Percentiles rank a stretch among this genome's conserved stretches.
phyloP scores from a whole-genome alignment of 352 stramenopile genomes.

The Phytophthora sp. region DNA sequence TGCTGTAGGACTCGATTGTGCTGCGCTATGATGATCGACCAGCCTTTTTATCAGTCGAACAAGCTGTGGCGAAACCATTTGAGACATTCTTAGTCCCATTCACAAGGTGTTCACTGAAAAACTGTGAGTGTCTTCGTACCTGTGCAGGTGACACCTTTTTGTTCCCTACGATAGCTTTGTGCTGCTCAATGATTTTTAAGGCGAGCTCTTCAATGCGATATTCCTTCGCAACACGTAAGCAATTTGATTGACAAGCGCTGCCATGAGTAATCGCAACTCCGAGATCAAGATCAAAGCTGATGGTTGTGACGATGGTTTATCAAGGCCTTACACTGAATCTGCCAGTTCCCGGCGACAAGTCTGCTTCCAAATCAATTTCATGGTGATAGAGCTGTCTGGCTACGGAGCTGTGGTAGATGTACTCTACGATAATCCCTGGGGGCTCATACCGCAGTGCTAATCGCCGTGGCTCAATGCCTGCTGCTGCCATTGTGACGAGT shows the following conservation, averaged over 20 bases:
- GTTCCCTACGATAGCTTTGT: slow-evolving; percentile 45
- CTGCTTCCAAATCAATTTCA: slow-evolving; percentile 55
- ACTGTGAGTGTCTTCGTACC: slow-evolving; percentile 32
- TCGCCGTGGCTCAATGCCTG: slow-evolving; percentile 50
- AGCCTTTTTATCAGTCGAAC: slow-evolving; percentile 56
- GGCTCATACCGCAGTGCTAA: slow-evolving; percentile 62
- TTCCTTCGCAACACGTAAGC: too few relatives aligned
- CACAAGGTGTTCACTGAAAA: too few relatives aligned
- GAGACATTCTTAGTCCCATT: too few relatives aligned
- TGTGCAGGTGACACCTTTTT: slow-evolving; percentile 52
- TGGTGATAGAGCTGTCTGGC: slow-evolving; percentile 59
- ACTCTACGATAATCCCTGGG: slow-evolving; percentile 69
- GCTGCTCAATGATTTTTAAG: slow-evolving; percentile 39
- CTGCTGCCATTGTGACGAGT: slow-evolving; percentile 19
- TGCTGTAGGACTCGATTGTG: neutral
- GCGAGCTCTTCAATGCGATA: slow-evolving; percentile 43
- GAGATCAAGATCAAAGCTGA: too few relatives aligned
- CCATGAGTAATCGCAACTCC: too few relatives aligned
- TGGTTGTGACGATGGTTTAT: too few relatives aligned
- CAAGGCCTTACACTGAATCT: slow-evolving; percentile 26
- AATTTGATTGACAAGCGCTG: too few relatives aligned
- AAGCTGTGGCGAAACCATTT: slow-evolving; percentile 33
- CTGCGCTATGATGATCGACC: slow-evolving; percentile 13
- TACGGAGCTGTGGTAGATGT: slow-evolving; percentile 31
- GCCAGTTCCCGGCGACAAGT: slow-evolving; percentile 9